Percentiles rank a stretch among this genome's conserved stretches.
These are phyloP conservation scores for Melastoma malabathricum DNA, from an alignment of 345 rosid species.

Conservation along the genomic window DNA sequence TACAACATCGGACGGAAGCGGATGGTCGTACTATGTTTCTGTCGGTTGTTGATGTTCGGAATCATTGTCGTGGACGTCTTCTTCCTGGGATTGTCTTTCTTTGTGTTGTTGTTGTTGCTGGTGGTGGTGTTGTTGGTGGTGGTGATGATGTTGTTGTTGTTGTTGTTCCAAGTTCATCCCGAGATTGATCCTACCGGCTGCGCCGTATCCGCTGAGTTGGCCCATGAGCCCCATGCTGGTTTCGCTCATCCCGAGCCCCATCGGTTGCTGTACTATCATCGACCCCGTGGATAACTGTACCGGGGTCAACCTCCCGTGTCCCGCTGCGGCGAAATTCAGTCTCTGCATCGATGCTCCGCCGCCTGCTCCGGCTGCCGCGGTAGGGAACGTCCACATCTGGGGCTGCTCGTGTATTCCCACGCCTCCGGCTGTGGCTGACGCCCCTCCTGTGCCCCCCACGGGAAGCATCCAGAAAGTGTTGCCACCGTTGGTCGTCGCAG, in stretches of 20 bases:
- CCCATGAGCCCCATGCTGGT: slow-evolving; percentile 37
- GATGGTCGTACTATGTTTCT: slow-evolving; percentile 5
- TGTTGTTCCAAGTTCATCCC: slow-evolving; percentile 51
- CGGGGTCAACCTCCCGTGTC: slow-evolving; percentile 35
- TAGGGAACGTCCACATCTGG: slow-evolving; percentile 69
- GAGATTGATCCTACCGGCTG: slow-evolving; percentile 24
- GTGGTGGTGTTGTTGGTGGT: slow-evolving; percentile 24
- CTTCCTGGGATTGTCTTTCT: slow-evolving; percentile 15
- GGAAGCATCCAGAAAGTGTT: slow-evolving; percentile 80
- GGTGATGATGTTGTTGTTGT: slow-evolving; percentile 15
- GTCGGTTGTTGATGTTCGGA: slow-evolving; percentile 1
- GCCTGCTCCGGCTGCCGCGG: slow-evolving; percentile 15
- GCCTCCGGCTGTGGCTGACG: slow-evolving; percentile 7
- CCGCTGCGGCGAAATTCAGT: slow-evolving; percentile 53
- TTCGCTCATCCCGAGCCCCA: slow-evolving; percentile 51
- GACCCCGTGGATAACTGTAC: slow-evolving; percentile 39
- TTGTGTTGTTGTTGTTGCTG: slow-evolving; percentile 30
- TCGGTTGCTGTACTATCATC: slow-evolving; percentile 47
- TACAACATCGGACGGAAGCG: too few species aligned
- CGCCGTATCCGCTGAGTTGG: slow-evolving; percentile 11
- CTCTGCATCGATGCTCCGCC: slow-evolving; percentile 28
- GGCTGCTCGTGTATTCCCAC: slow-evolving; percentile 17
- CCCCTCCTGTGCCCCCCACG: slow-evolving; percentile 26
- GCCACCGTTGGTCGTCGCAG: slow-evolving; percentile 44
- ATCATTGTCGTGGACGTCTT: slow-evolving; percentile 6